A percentile compares a stretch with the other conserved stretches of the same genome.
phyloP scores from a whole-genome alignment of 2,329 filamentous ascomycete genomes.

The Ophiobolus disseminans region DNA sequence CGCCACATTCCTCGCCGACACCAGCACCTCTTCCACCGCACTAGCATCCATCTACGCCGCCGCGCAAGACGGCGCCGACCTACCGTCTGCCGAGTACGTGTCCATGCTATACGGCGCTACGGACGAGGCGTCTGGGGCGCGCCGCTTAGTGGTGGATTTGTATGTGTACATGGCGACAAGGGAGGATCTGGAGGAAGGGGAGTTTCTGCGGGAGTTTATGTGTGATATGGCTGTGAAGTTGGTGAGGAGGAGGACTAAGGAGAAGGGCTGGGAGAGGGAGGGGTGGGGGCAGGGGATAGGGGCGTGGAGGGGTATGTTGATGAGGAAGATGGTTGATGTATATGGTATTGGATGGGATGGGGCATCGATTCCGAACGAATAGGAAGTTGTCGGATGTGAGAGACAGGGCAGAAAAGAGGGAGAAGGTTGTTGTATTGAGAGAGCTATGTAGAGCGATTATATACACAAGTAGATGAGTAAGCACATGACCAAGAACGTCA shows the following conservation, averaged over 20 bases:
- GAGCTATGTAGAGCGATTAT: no score
- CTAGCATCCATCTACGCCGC: neutral
- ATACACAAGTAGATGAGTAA: no score
- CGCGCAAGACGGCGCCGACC: neutral
- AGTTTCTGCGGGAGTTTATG: neutral
- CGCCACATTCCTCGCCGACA: neutral
- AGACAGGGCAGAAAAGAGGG: no score
- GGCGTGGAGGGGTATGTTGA: no score
- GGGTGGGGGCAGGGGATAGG: no score
- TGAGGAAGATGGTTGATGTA: no score
- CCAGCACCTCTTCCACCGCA: neutral
- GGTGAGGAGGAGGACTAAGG: neutral
- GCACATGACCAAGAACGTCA: no score
- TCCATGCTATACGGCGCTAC: neutral
- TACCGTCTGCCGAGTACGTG: neutral
- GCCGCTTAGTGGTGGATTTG: neutral
- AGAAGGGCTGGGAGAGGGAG: no score
- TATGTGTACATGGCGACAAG: neutral
- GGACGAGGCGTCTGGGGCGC: neutral
- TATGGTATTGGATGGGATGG: no score
- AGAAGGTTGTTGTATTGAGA: no score
- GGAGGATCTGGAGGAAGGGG: neutral
- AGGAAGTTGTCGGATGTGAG: no score
- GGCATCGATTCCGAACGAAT: no score
- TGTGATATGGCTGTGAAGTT: neutral